phyloP scores from a whole-genome alignment of 306 rosid genomes.

The Ormosia semicastrata region DNA sequence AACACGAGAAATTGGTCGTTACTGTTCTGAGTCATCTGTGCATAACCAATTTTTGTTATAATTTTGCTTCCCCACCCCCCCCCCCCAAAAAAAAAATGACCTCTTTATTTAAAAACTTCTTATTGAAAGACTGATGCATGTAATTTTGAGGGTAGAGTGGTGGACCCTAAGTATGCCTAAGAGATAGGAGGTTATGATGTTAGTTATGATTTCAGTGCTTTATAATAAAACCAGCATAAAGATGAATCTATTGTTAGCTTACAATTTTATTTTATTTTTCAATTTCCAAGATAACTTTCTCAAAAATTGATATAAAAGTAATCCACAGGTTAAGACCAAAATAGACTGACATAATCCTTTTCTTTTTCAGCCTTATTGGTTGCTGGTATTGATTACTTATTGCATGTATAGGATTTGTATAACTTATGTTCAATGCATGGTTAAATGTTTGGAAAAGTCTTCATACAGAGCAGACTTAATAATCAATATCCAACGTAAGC shows the following conservation, averaged over 20 bases:
- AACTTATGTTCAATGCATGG: conserved; percentile 10
- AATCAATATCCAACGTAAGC: neutral
- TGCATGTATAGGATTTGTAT: conserved; percentile 1
- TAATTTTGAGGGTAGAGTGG: neutral
- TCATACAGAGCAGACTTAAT: neutral
- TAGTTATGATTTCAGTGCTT: neutral
- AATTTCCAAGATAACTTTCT: conserved; percentile 1
- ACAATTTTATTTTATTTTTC: neutral
- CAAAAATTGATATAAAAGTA: neutral
- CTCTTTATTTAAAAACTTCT: neutral
- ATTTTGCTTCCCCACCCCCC: neutral
- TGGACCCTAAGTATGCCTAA: neutral
- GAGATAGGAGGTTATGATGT: neutral
- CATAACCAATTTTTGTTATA: neutral
- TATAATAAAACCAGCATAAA: neutral
- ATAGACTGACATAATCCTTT: neutral
- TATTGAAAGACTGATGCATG: neutral
- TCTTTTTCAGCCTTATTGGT: neutral
- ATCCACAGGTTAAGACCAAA: neutral
- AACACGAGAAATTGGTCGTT: neutral
- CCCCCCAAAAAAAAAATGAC: neutral
- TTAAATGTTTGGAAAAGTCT: neutral
- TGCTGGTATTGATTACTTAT: neutral
- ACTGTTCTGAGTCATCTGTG: neutral
- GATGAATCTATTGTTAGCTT: neutral